A percentile compares a stretch with the other conserved stretches of the same genome.
phyloP scores from a whole-genome alignment of 2,329 filamentous ascomycete species.

The Calonectria hawksworthii region DNA sequence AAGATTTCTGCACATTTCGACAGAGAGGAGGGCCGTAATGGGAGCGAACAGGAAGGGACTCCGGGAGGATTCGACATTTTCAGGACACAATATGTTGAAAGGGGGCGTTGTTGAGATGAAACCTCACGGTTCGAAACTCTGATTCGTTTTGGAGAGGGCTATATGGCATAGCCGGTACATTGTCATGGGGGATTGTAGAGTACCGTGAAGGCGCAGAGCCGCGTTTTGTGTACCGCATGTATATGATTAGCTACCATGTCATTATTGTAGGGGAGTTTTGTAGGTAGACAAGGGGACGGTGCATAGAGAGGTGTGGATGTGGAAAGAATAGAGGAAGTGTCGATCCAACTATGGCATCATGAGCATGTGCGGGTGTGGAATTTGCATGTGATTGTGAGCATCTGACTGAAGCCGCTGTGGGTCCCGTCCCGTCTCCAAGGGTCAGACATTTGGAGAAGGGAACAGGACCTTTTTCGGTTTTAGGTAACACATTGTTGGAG shows the following conservation, averaged over 20 bases:
- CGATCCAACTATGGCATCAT: slow-evolving; percentile 16
- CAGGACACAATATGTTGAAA: slow-evolving; percentile 6
- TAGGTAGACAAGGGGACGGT: slow-evolving; percentile 32
- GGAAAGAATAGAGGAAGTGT: slow-evolving; percentile 31
- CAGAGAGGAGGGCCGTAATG: neutral
- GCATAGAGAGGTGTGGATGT: slow-evolving; percentile 23
- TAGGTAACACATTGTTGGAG: neutral
- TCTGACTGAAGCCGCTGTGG: slow-evolving; percentile 30
- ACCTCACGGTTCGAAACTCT: slow-evolving; percentile 20
- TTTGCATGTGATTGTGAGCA: slow-evolving; percentile 43
- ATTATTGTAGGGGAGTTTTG: slow-evolving; percentile 23
- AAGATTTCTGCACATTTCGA: slow-evolving; percentile 19
- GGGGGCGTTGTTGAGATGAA: slow-evolving; percentile 14
- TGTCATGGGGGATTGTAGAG: neutral
- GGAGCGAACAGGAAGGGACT: slow-evolving; percentile 20
- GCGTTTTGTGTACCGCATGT: slow-evolving; percentile 38
- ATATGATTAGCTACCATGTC: slow-evolving; percentile 33
- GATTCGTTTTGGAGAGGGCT: slow-evolving; percentile 18
- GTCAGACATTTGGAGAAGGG: slow-evolving; percentile 5
- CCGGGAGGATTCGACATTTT: slow-evolving; percentile 13
- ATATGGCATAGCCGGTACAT: slow-evolving; percentile 23
- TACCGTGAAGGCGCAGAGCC: neutral
- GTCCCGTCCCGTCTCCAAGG: slow-evolving; percentile 31
- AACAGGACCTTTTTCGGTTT: neutral
- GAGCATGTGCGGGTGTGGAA: slow-evolving; percentile 2